Base-by-base conservation (phyloP, 2,329 filamentous ascomycete genomes). In the Amphichorda felina region DNA sequence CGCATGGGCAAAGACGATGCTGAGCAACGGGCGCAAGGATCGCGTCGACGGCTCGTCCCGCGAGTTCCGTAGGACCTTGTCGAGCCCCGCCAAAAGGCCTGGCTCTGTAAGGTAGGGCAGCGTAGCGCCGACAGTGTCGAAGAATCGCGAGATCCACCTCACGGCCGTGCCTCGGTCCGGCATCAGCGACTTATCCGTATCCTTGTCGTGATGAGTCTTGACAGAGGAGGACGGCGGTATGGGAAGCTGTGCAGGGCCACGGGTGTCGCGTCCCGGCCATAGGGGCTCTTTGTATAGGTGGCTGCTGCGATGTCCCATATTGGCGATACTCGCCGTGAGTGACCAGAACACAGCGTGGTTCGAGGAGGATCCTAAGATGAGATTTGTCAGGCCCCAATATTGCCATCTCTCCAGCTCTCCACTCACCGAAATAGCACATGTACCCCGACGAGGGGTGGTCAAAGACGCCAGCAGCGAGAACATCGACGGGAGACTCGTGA, bases 331-430 rank as follows among this genome's bases (percentile, higher is more conserved):
- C 2, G 41, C 42, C 1, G 49, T 48, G 3, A 54, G 38, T 6
- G 45, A 45, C 30, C 48, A 42, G 34, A 53, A 53, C 26, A 53
- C 39, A 8, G 49, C 46, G 34, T 54, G 51, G 26, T 54, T 54
- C 8, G 51, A 51, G 24, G 44, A 53, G 6, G 51, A 40, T 6
- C 50, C 50, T 53, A 22, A n/a, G 13, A 17, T 17, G 37, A 13
- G 19, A 11, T 17, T 28, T 6, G 7, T n/a, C 10, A 30, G 31
- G n/a, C n/a, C n/a, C n/a, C 21, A 15, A 8, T 33, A 27, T 13
- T 22, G 16, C 24, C 16, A 5, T 11, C 34, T 33, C 9, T 18
- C 6, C 30, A 11, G 18, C 30, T n/a, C n/a, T n/a, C n/a, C n/a
- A n/a, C n/a, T n/a, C 32, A 47, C 48, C 48, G 38, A 50, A 50